Evolutionary conservation across 1,284 basidiomycete species (phyloP).

Genomic region (Sanguinoderma infundibulare): DNA sequence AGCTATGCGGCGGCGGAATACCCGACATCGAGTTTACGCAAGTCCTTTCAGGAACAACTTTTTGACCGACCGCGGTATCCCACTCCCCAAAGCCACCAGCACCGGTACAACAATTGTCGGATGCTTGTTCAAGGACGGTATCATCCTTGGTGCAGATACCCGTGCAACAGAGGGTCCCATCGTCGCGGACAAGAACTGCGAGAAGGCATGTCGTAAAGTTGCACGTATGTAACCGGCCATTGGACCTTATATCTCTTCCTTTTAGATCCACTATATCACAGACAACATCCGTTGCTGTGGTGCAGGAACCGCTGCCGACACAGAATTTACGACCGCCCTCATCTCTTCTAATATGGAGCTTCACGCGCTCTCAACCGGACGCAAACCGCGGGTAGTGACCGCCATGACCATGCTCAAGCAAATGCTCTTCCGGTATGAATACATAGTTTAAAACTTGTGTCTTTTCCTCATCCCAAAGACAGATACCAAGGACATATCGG

Average conservation of each 20-base stretch:
- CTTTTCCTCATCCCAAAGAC: background rate
- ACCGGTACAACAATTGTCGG: conserved; percentile 99
- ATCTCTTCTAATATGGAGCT: conserved; percentile 95
- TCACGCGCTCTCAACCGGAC: conserved; percentile 83
- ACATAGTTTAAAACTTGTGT: conserved; percentile 14
- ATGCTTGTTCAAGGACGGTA: conserved; percentile 91
- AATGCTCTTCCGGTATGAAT: conserved; percentile 73
- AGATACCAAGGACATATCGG: conserved; percentile 96
- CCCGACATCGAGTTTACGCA: background rate
- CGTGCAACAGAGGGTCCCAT: conserved; percentile 94
- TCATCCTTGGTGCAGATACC: conserved; percentile 97
- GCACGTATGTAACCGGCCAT: background rate
- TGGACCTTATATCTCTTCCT: background rate
- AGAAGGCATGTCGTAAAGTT: conserved; percentile 74
- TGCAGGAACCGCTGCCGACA: conserved; percentile 97
- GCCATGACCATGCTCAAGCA: conserved; percentile 99
- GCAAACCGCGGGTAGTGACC: conserved; percentile 90
- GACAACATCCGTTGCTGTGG: conserved; percentile 97
- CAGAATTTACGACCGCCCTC: conserved; percentile 92
- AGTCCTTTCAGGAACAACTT: conserved; percentile 72
- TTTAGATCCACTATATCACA: conserved; percentile 95
- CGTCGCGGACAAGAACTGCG: conserved; percentile 99
- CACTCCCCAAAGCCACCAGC: conserved; percentile 84
- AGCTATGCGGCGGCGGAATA: background rate
- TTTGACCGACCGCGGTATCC: conserved; percentile 70